Percentiles rank a stretch among this genome's conserved stretches.
phyloP scores from a whole-genome alignment of 495 filamentous ascomycete genomes.

The Hyaloscypha finlandica region DNA sequence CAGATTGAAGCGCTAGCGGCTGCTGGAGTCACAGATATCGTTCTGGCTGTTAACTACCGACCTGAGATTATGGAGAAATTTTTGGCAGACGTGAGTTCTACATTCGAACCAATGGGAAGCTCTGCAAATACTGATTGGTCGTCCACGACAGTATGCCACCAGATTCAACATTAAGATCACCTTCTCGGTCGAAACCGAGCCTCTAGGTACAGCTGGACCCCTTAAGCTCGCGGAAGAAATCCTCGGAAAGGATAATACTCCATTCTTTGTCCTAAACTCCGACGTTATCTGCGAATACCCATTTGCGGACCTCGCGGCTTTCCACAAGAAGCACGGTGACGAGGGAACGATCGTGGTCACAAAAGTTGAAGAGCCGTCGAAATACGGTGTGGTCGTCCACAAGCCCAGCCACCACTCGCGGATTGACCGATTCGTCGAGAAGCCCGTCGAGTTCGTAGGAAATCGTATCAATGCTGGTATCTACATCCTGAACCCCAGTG shows the following conservation, averaged over 20 bases:
- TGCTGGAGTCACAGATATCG: conserved; percentile 96
- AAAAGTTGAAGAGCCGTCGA: conserved; percentile 98
- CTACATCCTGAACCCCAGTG: conserved; percentile 95
- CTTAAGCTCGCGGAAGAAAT: conserved; percentile 95
- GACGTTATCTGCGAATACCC: conserved; percentile 99
- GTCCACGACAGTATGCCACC: conserved; percentile 71
- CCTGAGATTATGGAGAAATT: conserved; percentile 89
- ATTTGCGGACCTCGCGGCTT: conserved; percentile 83
- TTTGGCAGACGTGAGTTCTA: conserved; percentile 50
- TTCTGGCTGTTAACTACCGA: conserved; percentile 97
- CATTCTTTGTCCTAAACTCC: conserved; percentile 99
- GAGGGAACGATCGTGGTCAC: conserved; percentile 99
- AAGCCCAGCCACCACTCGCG: conserved; percentile 88
- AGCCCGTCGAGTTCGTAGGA: conserved; percentile 98
- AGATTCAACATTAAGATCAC: conserved; percentile 91
- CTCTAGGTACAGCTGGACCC: conserved; percentile 92
- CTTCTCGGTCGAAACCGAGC: conserved; percentile 95
- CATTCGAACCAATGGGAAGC: conserved; percentile 10
- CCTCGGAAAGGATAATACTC: conserved; percentile 86
- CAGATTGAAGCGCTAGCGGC: conserved; percentile 94
- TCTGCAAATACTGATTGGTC: conserved; percentile 24
- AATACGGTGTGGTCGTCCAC: conserved; percentile 99
- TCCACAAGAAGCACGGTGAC: conserved; percentile 88
- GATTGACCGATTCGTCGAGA: conserved; percentile 99
- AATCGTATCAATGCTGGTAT: conserved; percentile 99